Conservation (phyloP, 208 protist genomes). For the Crithidia mellificae region DNA sequence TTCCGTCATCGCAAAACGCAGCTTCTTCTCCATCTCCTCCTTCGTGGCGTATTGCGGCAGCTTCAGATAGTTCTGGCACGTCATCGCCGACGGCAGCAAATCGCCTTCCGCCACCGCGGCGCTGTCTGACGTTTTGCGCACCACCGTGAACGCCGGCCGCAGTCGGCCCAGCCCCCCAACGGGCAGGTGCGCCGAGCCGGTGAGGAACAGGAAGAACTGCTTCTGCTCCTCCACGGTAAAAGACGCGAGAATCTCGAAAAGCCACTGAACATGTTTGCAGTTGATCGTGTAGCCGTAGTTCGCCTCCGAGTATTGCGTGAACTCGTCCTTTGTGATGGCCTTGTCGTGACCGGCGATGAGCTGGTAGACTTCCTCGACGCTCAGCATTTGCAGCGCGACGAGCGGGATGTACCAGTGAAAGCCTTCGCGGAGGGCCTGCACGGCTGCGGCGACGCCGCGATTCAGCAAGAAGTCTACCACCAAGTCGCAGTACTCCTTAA, state of each 20-base stretch:
- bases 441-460: slow-evolving; percentile 54
- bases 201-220: slow-evolving; percentile 90
- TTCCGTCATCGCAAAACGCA: slow-evolving; percentile 86
- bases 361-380: slow-evolving; percentile 67
- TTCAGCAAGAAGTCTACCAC: slow-evolving; percentile 62
- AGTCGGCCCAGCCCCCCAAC: slow-evolving; percentile 76
- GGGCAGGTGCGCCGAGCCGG: slow-evolving; percentile 81
- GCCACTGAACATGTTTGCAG: slow-evolving; percentile 76
- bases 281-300: slow-evolving; percentile 87
- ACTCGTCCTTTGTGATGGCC: slow-evolving; percentile 65
- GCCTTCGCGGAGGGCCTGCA: slow-evolving; percentile 58
- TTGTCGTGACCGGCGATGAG: slow-evolving; percentile 52
- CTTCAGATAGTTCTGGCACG: slow-evolving; percentile 94
- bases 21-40: slow-evolving; percentile 83
- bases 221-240: slow-evolving; percentile 77
- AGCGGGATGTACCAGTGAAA: slow-evolving; percentile 82
- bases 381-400: slow-evolving; percentile 61
- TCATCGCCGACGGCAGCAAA: slow-evolving; percentile 91
- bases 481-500: slow-evolving; percentile 74
- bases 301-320: slow-evolving; percentile 72
- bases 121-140: slow-evolving; percentile 83
- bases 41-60: slow-evolving; percentile 86
- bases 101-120: slow-evolving; percentile 58
- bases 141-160: slow-evolving; percentile 87
- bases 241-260: slow-evolving; percentile 84